Conservation (phyloP, 1,284 basidiomycete species). For the Papiliotrema flavescens region DNA sequence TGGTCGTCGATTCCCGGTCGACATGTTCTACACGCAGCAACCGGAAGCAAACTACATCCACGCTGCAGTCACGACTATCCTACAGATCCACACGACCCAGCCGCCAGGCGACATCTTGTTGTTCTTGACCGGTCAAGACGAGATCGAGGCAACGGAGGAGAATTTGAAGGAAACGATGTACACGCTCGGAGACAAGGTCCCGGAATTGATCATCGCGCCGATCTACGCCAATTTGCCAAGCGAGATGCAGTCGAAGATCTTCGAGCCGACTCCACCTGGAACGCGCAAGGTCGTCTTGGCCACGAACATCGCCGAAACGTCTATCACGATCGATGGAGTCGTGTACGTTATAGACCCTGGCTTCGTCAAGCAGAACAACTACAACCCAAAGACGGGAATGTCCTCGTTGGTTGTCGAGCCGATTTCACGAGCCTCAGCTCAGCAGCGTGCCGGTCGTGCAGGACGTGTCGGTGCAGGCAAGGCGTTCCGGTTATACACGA, state of each 20-base stretch:
- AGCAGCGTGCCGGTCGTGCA: slow-evolving; percentile 93
- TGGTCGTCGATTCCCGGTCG: slow-evolving; percentile 94
- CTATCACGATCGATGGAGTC: slow-evolving; percentile 95
- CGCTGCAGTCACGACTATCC: slow-evolving; percentile 96
- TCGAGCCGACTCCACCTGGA: slow-evolving; percentile 95
- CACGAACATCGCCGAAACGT: slow-evolving; percentile 98
- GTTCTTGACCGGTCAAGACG: slow-evolving; percentile 98
- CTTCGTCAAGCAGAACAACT: slow-evolving; percentile 96
- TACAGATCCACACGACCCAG: slow-evolving; percentile 98
- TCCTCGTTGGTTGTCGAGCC: slow-evolving; percentile 90
- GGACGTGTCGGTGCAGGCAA: slow-evolving; percentile 99
- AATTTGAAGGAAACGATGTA: slow-evolving; percentile 92
- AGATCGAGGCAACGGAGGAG: slow-evolving; percentile 96
- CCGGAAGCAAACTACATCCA: slow-evolving; percentile 98
- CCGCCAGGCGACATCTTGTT: slow-evolving; percentile 98
- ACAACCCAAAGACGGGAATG: slow-evolving; percentile 96
- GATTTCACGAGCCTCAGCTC: slow-evolving; percentile 92
- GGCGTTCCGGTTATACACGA: slow-evolving; percentile 77
- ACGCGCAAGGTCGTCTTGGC: slow-evolving; percentile 91
- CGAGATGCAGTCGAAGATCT: slow-evolving; percentile 99
- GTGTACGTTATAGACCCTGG: slow-evolving; percentile 98
- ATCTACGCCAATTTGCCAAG: slow-evolving; percentile 98
- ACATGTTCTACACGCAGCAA: slow-evolving; percentile 96
- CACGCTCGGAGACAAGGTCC: slow-evolving; percentile 91
- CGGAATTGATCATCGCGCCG: slow-evolving; percentile 90